Evolutionary conservation across 768 basidiomycete genomes (phyloP).

Genomic region (Chlorophyllum brunneum): DNA sequence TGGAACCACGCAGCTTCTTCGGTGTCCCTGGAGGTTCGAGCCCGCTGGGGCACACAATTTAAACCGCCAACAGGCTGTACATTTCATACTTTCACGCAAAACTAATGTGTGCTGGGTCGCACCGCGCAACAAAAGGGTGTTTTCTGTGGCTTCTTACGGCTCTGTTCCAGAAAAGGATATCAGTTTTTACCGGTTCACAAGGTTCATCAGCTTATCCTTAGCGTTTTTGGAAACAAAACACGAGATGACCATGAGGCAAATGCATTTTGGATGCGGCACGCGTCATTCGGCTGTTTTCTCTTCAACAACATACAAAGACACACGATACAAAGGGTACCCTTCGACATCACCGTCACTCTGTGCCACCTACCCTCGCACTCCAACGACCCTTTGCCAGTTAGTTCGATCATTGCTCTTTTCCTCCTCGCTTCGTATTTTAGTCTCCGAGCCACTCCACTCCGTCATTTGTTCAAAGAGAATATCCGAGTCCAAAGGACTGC

Average conservation of each 20-base stretch:
- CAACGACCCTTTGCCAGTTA: slow-evolving; percentile 1
- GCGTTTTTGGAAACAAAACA: slow-evolving; percentile 11
- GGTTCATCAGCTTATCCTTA: slow-evolving; percentile 6
- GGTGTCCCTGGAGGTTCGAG: slow-evolving; percentile 2
- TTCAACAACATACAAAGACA: slow-evolving; percentile 9
- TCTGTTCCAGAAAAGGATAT: slow-evolving; percentile 5
- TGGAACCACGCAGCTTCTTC: no score
- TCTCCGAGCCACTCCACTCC: background rate
- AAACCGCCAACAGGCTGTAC: no score
- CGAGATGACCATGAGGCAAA: slow-evolving; percentile 10
- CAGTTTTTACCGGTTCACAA: slow-evolving; percentile 2
- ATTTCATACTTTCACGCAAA: no score
- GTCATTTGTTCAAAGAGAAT: background rate
- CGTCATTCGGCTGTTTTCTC: slow-evolving; percentile 3
- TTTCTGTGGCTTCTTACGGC: background rate
- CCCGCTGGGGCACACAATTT: no score
- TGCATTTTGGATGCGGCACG: slow-evolving; percentile 9
- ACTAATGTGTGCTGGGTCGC: no score
- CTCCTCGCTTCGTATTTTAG: slow-evolving; percentile 5
- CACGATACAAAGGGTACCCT: background rate
- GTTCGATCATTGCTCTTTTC: slow-evolving; percentile 9
- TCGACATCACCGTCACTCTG: slow-evolving; percentile 2
- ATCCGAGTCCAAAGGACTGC: background rate
- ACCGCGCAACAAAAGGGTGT: no score
- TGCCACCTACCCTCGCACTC: slow-evolving; percentile 1